Base-by-base conservation (phyloP, 177 flowering plant genomes). In the Vitis hybrid region DNA sequence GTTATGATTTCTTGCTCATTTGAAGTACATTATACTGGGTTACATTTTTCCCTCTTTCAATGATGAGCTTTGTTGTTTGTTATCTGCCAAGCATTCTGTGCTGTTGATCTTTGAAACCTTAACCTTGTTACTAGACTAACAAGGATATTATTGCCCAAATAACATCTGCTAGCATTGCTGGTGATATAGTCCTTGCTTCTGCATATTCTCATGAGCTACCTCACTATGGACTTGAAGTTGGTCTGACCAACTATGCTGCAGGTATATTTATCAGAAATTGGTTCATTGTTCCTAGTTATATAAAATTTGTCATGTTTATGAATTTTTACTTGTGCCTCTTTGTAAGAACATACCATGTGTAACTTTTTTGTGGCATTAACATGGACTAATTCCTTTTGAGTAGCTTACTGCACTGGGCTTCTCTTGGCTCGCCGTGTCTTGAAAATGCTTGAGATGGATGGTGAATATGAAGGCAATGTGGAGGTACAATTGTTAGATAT, bases 241-340 rank as follows among this genome's bases (percentile, higher is more conserved):
- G 99, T 35, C 92, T 93, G 14, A 91, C 99, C 35, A 95, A 95
- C 71, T 95, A 95, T 84, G 96, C 99, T 57, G 99, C 99, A 71
- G 97, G 98, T 90, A 79, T 55, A 11, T 14, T 17, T 7, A 40
- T 40, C 48, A 40, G 48, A 6, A 40, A 40, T 40, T 40, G 48
- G 9, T 40, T 40, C 48, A 40, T 40, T 8, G 48, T 40, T 40
- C 9, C 48, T 40, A 40, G 0, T 40, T 40, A 40, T 40, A 7
- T 40, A 40, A 40, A 40, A 40, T 40, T 40, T 8, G 1, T 8
- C 48, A 6, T 40, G 48, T 40, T 40, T 40, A 40, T 8, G 30
- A 27, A 27, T 27, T 27, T 27, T 27, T 27, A 27, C 30, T 27
- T 27, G 30, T 27, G 48, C 48, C 48, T 40, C 48, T 40, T 40